phyloP scores from a whole-genome alignment of 345 rosid species.

The Brassica carinata region DNA sequence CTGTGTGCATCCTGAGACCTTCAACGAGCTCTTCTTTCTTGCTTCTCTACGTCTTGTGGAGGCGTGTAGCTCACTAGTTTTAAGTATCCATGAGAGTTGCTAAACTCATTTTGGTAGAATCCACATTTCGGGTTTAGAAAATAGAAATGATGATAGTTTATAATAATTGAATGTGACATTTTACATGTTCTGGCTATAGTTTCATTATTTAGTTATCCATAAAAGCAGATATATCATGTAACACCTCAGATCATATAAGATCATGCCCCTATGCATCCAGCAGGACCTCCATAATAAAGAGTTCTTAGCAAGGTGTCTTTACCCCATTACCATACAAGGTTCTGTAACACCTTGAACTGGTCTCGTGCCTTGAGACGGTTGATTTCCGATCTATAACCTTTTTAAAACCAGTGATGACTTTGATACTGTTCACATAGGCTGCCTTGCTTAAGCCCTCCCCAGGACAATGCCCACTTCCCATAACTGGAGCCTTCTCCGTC shows the following conservation, averaged over 20 bases:
- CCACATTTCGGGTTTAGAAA: neutral
- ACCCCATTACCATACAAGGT: conserved; percentile 13
- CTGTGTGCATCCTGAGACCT: conserved; percentile 80
- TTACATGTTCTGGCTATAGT: neutral
- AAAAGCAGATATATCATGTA: neutral
- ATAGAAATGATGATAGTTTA: neutral
- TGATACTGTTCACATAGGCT: conserved; percentile 19
- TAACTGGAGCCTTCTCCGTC: conserved; percentile 12
- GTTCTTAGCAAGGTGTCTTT: conserved; percentile 15
- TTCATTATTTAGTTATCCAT: conserved; percentile 2
- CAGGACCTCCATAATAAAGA: conserved; percentile 34
- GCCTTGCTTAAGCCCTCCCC: conserved; percentile 20
- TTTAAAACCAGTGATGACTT: neutral
- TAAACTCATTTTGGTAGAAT: conserved; percentile 51
- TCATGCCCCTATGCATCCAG: neutral
- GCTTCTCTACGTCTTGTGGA: conserved; percentile 43
- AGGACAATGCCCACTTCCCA: conserved; percentile 42
- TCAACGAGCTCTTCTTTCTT: conserved; percentile 54
- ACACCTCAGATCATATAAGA: neutral
- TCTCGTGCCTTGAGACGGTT: neutral
- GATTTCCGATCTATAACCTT: conserved; percentile 12
- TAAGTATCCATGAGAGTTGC: conserved; percentile 63
- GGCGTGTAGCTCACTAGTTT: conserved; percentile 64
- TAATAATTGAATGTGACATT: neutral
- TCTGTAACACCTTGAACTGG: conserved; percentile 20